Conservation (phyloP, 2,329 filamentous ascomycete species). For the Reticulascus tulasneorum region DNA sequence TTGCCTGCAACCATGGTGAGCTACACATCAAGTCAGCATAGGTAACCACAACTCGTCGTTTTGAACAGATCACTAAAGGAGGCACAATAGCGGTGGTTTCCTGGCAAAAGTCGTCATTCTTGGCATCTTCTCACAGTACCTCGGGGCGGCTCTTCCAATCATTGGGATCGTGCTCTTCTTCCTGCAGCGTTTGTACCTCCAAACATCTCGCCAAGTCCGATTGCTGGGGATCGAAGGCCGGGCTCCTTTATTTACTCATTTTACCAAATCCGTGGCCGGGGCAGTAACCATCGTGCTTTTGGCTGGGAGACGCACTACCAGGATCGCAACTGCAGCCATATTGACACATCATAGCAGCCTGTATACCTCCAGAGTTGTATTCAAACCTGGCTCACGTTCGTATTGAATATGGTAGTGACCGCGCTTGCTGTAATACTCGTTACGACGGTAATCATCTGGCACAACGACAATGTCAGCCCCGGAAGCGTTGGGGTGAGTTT, state of each 20-base stretch:
- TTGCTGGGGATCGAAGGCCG: conserved; percentile 26
- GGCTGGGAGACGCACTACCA: conserved; percentile 21
- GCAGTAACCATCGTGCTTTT: conserved; percentile 28
- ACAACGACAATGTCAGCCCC: conserved; percentile 18
- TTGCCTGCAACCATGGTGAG: conserved; percentile 5
- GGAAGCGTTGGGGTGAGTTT: conserved; percentile 20
- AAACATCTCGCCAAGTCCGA: conserved; percentile 26
- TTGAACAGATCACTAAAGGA: neutral
- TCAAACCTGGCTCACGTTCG: conserved; percentile 50
- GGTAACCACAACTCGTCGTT: too few relatives aligned
- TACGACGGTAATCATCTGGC: conserved; percentile 4
- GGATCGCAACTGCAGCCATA: conserved; percentile 13
- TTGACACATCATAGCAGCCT: conserved; percentile 41
- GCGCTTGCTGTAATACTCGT: conserved; percentile 32
- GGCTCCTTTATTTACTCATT: conserved; percentile 23
- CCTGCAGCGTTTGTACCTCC: conserved; percentile 19
- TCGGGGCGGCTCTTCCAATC: conserved; percentile 22
- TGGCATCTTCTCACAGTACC: conserved; percentile 10
- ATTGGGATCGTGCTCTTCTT: conserved; percentile 20
- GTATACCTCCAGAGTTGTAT: conserved; percentile 49
- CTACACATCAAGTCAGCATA: conserved; percentile 7
- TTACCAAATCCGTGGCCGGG: conserved; percentile 22
- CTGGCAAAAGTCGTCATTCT: conserved; percentile 2
- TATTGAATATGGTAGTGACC: conserved; percentile 48
- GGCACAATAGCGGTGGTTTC: conserved; percentile 1